Base-by-base conservation (phyloP, 2,329 filamentous ascomycete species). In the Periconia macrospinosa region DNA sequence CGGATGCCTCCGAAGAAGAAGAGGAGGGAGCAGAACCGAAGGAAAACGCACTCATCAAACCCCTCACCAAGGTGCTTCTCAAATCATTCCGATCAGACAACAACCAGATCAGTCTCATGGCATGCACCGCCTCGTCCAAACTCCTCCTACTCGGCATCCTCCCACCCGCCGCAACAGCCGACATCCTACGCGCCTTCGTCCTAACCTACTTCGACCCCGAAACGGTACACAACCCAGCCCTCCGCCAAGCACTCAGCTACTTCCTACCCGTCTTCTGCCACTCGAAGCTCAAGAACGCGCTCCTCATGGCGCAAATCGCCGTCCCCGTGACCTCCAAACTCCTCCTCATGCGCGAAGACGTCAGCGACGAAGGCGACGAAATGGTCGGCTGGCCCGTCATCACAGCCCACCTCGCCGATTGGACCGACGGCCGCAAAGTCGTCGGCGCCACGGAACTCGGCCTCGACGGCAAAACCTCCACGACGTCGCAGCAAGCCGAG, bases 251-350 rank as follows among this genome's bases (percentile, higher is more conserved):
- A 0, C 80, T 97, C 50, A 91, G 90, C 60, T 97, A 97, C 74
- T 97, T 97, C 81, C 79, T 97, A 35, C 93, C 93, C 0, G 92
- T 97, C 0, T 97, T 95, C 77, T 94, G 91, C 73, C 96, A 93
- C 74, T 92, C 89, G 8, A 84, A 90, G 2, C 74, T 86, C 3
- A 88, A 90, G 58, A 96, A 97, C 66, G 92, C 94, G 58, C 83
- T 88, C 27, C 82, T 91, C 33, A 92, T 97, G 89, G 85, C 86
- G 7, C 77, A 80, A 17, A 83, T 97, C 18, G 84, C 89, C 0
- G 83, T 93, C 2, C 84, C 88, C 23, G 86, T 91, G 0, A 78
- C 97, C 10, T 87, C 91, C 58, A 85, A 87, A 13, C 82, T 96
- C 0, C 68, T 82, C 50, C 75, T 79, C 40, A 75, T 81, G 30